A percentile compares a stretch with the other conserved stretches of the same genome.
Conservation (phyloP, 768 basidiomycete genomes). For the Tricholoma terreum region DNA sequence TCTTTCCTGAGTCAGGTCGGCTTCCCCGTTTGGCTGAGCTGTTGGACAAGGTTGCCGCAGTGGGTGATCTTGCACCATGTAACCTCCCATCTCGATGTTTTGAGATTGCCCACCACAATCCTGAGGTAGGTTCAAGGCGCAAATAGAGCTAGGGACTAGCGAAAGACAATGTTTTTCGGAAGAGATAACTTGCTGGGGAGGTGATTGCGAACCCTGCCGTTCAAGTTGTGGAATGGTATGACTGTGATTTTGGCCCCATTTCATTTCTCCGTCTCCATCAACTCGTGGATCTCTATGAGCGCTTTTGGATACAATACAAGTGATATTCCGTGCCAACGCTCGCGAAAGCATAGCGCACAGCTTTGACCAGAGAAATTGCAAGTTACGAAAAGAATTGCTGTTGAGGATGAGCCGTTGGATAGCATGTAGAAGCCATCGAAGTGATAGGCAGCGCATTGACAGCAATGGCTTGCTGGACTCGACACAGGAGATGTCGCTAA, state of each 20-base stretch:
- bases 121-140: no score
- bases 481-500: background rate
- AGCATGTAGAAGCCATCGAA: slow-evolving; percentile 4
- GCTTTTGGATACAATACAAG: background rate
- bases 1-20: background rate
- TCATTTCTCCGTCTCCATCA: no score
- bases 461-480: background rate
- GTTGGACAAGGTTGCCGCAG: background rate
- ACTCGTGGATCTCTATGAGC: background rate
- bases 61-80: background rate
- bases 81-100: background rate
- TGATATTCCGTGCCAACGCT: background rate
- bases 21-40: no score
- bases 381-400: background rate
- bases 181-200: no score
- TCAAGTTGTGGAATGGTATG: no score
- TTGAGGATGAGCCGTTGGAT: slow-evolving; percentile 6
- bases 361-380: slow-evolving; percentile 5
- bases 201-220: no score
- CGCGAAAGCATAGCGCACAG: background rate
- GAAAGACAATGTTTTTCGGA: no score
- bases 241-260: no score
- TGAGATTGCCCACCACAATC: background rate
- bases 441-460: background rate
- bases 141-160: no score